A percentile compares a stretch with the other conserved stretches of the same genome.
Conservation (phyloP, 208 protist genomes). For the Trypanosoma scelopori region DNA sequence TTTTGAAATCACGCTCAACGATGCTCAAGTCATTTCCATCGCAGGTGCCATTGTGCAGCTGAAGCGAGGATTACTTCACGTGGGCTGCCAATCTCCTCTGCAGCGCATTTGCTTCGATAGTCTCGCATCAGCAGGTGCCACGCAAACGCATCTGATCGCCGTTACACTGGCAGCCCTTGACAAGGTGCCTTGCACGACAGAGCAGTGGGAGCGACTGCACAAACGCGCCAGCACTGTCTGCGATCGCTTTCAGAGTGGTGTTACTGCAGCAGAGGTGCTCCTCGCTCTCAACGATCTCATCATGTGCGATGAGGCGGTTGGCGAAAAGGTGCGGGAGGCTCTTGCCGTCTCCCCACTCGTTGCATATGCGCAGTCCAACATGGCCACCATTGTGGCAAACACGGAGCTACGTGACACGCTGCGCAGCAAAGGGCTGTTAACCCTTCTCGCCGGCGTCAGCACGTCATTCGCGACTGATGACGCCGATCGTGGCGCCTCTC, state of each 20-base stretch:
- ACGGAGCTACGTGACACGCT: constrained; percentile 25
- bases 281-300: constrained; percentile 37
- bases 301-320: neutral
- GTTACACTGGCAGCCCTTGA: constrained; percentile 19
- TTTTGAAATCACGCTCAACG: constrained; percentile 8
- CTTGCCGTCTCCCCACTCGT: constrained; percentile 21
- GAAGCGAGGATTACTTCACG: constrained; percentile 9
- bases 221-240: constrained; percentile 20
- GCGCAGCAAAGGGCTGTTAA: constrained; percentile 25
- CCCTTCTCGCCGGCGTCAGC: constrained; percentile 18
- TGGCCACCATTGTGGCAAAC: constrained; percentile 22
- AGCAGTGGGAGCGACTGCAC: constrained; percentile 14
- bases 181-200: constrained; percentile 22
- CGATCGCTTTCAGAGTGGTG: constrained; percentile 19
- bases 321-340: constrained; percentile 8
- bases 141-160: constrained; percentile 25
- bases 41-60: constrained; percentile 25
- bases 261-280: constrained; percentile 43
- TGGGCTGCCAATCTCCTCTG: constrained; percentile 24
- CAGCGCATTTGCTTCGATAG: constrained; percentile 16
- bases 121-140: constrained; percentile 9
- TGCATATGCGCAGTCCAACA: constrained; percentile 7
- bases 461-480: constrained; percentile 4
- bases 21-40: constrained; percentile 25
- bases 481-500: neutral